phyloP scores from a whole-genome alignment of 805 yeast genomes.

The Ogataea pini region DNA sequence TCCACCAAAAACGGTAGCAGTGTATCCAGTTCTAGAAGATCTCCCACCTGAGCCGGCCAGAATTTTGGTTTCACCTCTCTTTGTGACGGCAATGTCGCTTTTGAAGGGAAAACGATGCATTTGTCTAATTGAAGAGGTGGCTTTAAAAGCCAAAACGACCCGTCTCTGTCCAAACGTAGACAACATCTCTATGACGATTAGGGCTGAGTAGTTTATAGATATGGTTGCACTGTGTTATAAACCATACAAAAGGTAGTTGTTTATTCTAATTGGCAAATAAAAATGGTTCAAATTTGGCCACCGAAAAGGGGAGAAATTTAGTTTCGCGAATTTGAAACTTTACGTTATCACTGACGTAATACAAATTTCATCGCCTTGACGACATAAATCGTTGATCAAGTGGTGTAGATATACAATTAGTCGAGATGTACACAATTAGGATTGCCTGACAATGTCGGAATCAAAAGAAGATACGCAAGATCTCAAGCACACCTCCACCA shows the following conservation, averaged over 20 bases:
- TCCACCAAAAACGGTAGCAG: conserved; percentile 87
- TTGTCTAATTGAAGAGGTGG: not conserved
- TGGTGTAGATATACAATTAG: not conserved
- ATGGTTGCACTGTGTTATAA: not conserved
- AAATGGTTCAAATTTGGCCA: conserved; percentile 1
- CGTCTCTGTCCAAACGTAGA: conserved; percentile 3
- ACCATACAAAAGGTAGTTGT: not conserved
- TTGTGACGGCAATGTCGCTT: conserved; percentile 70
- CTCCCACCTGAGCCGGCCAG: conserved; percentile 79
- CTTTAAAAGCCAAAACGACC: not conserved
- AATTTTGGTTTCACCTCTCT: conserved; percentile 70
- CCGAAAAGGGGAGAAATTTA: not conserved
- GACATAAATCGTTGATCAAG: too few relatives aligned
- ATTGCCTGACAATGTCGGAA: not conserved
- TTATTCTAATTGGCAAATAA: conserved; percentile 3
- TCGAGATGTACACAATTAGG: not conserved
- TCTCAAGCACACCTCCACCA: conserved; percentile 82
- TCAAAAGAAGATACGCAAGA: conserved; percentile 56
- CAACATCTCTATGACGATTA: conserved; percentile 3
- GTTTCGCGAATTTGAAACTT: not conserved
- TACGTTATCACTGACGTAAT: not conserved
- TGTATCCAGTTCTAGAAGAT: conserved; percentile 83
- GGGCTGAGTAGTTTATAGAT: not conserved
- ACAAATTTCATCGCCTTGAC: not conserved
- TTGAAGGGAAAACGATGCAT: conserved; percentile 39